Percentiles rank a stretch among this genome's conserved stretches.
phyloP scores from a whole-genome alignment of 345 rosid species.

The Psidium friedrichsthalianum region DNA sequence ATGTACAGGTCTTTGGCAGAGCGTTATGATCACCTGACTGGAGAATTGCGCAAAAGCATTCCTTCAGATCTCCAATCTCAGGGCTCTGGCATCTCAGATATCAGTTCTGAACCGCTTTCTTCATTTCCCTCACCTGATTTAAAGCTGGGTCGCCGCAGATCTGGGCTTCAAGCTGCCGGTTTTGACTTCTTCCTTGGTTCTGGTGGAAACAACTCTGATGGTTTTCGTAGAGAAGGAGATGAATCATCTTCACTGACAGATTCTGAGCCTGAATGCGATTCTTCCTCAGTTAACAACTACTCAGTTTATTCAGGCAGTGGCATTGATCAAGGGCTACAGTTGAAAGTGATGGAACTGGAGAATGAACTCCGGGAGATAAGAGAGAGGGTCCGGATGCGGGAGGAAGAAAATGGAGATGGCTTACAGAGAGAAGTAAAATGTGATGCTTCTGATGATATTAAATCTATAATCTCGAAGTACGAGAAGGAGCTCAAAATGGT shows the following conservation, averaged over 20 bases:
- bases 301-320: slow-evolving; percentile 29
- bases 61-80: slow-evolving; percentile 49
- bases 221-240: slow-evolving; percentile 49
- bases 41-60: slow-evolving; percentile 47
- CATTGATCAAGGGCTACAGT: slow-evolving; percentile 31
- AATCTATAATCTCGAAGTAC: slow-evolving; percentile 28
- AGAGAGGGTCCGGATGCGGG: slow-evolving; percentile 37
- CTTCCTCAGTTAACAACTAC: slow-evolving; percentile 59
- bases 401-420: slow-evolving; percentile 31
- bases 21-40: slow-evolving; percentile 76
- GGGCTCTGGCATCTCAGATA: slow-evolving; percentile 39
- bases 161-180: slow-evolving; percentile 51
- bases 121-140: slow-evolving; percentile 37
- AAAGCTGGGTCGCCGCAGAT: slow-evolving; percentile 27
- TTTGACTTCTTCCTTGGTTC: slow-evolving; percentile 57
- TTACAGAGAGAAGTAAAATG: slow-evolving; percentile 14
- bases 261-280: slow-evolving; percentile 62
- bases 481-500: slow-evolving; percentile 51
- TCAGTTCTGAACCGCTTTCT: slow-evolving; percentile 22
- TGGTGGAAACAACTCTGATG: slow-evolving; percentile 40
- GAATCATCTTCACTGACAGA: slow-evolving; percentile 56
- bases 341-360: slow-evolving; percentile 46
- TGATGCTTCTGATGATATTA: slow-evolving; percentile 22
- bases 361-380: slow-evolving; percentile 44
- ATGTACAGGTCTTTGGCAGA: slow-evolving; percentile 79